Evolutionary conservation across 192 early-diverging fungal genomes (phyloP).

Genomic region (Coemansia aciculifera): DNA sequence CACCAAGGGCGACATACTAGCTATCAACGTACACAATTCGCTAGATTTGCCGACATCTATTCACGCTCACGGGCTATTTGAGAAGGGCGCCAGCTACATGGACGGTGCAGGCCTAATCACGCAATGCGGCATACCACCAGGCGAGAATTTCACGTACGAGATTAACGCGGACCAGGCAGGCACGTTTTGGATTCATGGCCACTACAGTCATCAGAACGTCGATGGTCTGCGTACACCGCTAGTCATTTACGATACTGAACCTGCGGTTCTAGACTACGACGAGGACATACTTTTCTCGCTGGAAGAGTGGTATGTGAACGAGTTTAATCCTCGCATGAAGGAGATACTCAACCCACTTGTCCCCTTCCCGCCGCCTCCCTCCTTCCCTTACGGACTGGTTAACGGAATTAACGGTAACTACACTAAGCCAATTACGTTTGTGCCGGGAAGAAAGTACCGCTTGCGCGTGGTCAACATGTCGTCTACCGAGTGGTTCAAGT

Average conservation of each 20-base stretch:
- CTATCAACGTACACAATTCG: constrained; percentile 35
- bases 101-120: constrained; percentile 68
- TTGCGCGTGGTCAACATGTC: constrained; percentile 31
- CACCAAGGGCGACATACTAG: constrained; percentile 23
- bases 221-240: constrained; percentile 73
- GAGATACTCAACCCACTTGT: constrained; percentile 46
- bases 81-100: constrained; percentile 61
- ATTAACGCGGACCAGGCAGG: constrained; percentile 58
- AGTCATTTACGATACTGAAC: constrained; percentile 58
- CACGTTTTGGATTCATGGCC: constrained; percentile 78
- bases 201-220: constrained; percentile 66
- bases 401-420: constrained; percentile 34
- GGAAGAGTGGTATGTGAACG: constrained; percentile 64
- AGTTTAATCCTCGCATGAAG: constrained; percentile 31
- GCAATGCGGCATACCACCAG: constrained; percentile 72
- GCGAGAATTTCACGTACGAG: constrained; percentile 62
- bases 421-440: neutral
- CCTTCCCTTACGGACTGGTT: constrained; percentile 58
- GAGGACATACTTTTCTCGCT: constrained; percentile 59
- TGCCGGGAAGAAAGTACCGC: neutral
- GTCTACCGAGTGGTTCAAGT: constrained; percentile 64
- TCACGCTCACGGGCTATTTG: constrained; percentile 76
- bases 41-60: constrained; percentile 59
- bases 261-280: constrained; percentile 60
- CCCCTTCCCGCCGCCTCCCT: constrained; percentile 60